Conservation (phyloP, 257 asterid species). For the Solanum arcanum region DNA sequence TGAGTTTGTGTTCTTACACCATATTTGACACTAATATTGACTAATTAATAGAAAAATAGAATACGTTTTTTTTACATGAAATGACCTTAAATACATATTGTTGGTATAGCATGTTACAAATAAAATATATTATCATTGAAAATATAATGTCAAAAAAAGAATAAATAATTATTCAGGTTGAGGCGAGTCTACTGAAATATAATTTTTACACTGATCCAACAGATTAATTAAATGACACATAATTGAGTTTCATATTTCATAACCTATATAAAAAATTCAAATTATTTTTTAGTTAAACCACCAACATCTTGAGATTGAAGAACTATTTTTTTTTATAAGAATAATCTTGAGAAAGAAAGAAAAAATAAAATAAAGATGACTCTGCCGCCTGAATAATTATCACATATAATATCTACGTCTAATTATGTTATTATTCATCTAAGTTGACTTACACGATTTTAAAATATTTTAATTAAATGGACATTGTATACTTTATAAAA, state of each 20-base stretch:
- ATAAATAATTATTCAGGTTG: no score
- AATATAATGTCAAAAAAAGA: no score
- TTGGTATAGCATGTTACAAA: neutral
- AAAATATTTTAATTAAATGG: neutral
- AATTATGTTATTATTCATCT: neutral
- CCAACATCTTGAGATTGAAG: slow-evolving; percentile 32
- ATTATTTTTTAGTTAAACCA: slow-evolving; percentile 7
- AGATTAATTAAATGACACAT: neutral
- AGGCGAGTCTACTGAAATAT: neutral
- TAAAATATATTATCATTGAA: no score
- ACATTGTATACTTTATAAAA: neutral
- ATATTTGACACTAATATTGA: neutral
- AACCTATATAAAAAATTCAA: neutral
- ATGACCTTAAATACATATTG: neutral
- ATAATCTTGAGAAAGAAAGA: neutral
- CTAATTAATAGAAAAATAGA: no score
- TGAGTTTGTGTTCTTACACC: neutral
- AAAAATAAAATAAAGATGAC: neutral
- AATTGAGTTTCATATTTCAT: neutral
- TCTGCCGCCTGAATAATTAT: neutral
- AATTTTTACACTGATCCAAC: no score
- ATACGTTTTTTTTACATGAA: no score
- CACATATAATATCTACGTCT: neutral
- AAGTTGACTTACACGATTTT: neutral
- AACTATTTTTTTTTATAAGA: neutral